phyloP scores from a whole-genome alignment of 768 basidiomycete species.

The Crucibulum laeve region DNA sequence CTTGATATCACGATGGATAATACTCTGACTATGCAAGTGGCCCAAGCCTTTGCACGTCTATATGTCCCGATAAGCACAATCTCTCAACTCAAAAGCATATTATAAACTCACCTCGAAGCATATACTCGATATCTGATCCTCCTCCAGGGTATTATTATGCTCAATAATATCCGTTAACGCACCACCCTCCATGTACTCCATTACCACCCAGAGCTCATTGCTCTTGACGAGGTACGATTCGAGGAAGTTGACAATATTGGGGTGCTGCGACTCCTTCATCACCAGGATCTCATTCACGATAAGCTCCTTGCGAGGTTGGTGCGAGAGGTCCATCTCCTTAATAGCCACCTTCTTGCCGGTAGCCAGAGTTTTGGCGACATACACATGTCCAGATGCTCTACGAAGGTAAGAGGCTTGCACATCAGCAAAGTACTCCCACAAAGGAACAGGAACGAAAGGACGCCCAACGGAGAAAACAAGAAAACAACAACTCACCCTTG shows the following conservation, averaged over 20 bases:
- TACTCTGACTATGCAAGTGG: constrained; percentile 89
- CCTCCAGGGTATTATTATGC: constrained; percentile 90
- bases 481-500: constrained; percentile 71
- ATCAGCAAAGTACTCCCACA: not conserved
- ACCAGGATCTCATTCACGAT: constrained; percentile 98
- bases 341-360: constrained; percentile 90
- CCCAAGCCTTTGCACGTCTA: constrained; percentile 94
- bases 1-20: constrained; percentile 97
- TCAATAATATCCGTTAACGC: constrained; percentile 97
- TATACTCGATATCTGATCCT: constrained; percentile 93
- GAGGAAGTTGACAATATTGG: constrained; percentile 95
- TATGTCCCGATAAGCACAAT: not conserved
- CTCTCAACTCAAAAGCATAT: not conserved
- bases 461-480: constrained; percentile 59
- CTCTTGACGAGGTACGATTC: constrained; percentile 87
- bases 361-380: constrained; percentile 87
- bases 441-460: constrained; percentile 16
- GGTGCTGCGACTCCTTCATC: constrained; percentile 97
- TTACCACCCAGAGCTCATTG: constrained; percentile 94
- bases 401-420: constrained; percentile 3
- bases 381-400: constrained; percentile 96
- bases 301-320: constrained; percentile 94
- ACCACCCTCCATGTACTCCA: constrained; percentile 99
- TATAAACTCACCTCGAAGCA: constrained; percentile 70
- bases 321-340: constrained; percentile 96